Base-by-base conservation (phyloP, 768 basidiomycete species). In the Galerina marginata region DNA sequence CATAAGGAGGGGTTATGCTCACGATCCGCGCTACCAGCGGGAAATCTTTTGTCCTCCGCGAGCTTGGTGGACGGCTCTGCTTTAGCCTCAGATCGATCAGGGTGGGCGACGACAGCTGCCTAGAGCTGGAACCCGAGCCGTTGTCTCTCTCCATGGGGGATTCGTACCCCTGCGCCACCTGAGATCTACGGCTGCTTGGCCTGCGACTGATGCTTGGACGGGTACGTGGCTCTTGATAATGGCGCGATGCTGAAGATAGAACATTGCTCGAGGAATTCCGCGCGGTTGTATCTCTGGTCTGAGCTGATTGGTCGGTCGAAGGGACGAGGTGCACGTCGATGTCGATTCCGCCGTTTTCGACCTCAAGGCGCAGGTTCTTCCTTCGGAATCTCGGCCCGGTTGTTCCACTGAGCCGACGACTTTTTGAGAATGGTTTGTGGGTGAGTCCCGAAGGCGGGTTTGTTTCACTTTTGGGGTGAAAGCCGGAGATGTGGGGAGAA, bases 301-400 rank as follows among this genome's bases (percentile, higher is more conserved):
- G 15, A 42, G 49, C 23, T 40, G 25, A 5, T 55, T 33, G 29
- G 29, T 33, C 45, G 66, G 50, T 65, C 61, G 56, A 61, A 6
- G 70, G 63, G 4, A 78, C 64, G n/a, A 82, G 69, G 57, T 74
- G 72, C 43, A 85, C 71, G 20, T 81, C 74, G 9, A 79, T 79
- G 36, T 79, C 71, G 3, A 85, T 77, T 1, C 75, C 76, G 2
- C 79, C 75, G 54, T 74, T 73, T 60, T 73, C 73, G 0, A 79
- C 78, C 53, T 71, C 73, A 38, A 83, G 64, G 7, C 63, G 59
- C 6, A 84, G 69, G 54, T 84, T 81, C 48, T 78, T 79, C 20
- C 55, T 49, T 6, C 55, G 57, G 29, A 23, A 15, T 26, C 52
- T 54, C 53, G 47, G 53, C 44, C 57, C 47, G 46, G 12, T 10